Conservation (phyloP, 2,329 filamentous ascomycete species). For the Phialophora tarda region DNA sequence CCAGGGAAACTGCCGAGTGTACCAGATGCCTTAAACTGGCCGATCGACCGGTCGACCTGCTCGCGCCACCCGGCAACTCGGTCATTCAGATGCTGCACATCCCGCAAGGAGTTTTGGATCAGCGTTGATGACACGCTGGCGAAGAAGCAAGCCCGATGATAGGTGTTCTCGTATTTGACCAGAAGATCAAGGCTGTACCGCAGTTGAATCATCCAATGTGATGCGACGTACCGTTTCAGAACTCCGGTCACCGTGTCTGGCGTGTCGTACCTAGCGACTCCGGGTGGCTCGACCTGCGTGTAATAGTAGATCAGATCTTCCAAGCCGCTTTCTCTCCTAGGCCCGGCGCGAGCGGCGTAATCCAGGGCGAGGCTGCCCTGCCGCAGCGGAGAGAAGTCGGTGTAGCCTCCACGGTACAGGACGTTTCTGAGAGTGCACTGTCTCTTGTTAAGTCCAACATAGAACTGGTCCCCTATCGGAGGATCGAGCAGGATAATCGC, state of each 20-base stretch:
- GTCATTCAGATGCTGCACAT: constrained; percentile 11
- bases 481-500: constrained; percentile 17
- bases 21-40: constrained; percentile 3
- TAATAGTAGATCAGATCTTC: constrained; percentile 13
- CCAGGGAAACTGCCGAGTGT: constrained; percentile 8
- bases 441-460: constrained; percentile 4
- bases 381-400: constrained; percentile 8
- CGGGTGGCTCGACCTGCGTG: background rate
- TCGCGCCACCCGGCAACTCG: constrained; percentile 10
- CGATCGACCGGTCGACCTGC: constrained; percentile 9
- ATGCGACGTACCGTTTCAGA: constrained; percentile 8
- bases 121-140: constrained; percentile 11
- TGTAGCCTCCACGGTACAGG: constrained; percentile 17
- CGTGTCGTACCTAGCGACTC: background rate
- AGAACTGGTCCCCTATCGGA: constrained; percentile 11
- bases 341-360: background rate
- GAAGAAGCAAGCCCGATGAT: constrained; percentile 9
- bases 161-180: constrained; percentile 12
- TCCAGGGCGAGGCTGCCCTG: background rate
- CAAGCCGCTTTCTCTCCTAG: constrained; percentile 5
- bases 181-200: constrained; percentile 10
- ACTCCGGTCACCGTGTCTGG: constrained; percentile 1
- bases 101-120: constrained; percentile 11
- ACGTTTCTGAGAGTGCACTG: constrained; percentile 1
- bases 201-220: constrained; percentile 10